phyloP scores from a whole-genome alignment of 2,329 filamentous ascomycete genomes.

The Rhynchosporium secalis region DNA sequence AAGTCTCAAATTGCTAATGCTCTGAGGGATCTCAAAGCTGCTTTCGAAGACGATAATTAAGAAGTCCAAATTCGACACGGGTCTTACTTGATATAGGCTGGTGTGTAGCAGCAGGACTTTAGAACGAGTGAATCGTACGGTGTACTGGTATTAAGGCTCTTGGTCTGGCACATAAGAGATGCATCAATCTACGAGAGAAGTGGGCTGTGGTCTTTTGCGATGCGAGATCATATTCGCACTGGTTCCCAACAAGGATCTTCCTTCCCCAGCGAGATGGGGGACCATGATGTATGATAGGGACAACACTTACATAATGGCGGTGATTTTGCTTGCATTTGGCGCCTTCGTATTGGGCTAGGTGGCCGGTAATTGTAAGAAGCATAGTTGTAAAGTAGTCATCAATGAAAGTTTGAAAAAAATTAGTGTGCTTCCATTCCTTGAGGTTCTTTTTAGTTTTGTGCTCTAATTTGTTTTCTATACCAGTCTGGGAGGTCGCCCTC shows the following conservation, averaged over 20 bases:
- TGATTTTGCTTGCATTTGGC: neutral
- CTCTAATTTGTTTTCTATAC: too few relatives aligned
- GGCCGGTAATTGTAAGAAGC: neutral
- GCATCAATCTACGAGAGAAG: neutral
- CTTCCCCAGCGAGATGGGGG: neutral
- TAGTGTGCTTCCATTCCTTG: too few relatives aligned
- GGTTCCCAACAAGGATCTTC: neutral
- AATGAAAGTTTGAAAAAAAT: too few relatives aligned
- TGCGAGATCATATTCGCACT: neutral
- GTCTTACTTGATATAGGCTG: neutral
- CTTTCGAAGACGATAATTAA: neutral
- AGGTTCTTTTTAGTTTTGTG: too few relatives aligned
- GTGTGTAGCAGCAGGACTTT: neutral
- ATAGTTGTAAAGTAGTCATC: neutral
- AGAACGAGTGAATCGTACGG: neutral
- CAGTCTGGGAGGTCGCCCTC: too few relatives aligned
- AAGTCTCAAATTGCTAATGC: slow-evolving; percentile 8
- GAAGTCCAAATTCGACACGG: neutral
- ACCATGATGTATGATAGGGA: neutral
- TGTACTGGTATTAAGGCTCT: neutral
- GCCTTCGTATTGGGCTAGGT: neutral
- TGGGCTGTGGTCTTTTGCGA: neutral
- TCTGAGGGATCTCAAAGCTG: slow-evolving; percentile 6
- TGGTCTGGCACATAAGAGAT: neutral
- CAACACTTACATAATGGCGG: neutral